phyloP scores from a whole-genome alignment of 176 grass and related monocot genomes.

The Dendrocalamus sinicus region DNA sequence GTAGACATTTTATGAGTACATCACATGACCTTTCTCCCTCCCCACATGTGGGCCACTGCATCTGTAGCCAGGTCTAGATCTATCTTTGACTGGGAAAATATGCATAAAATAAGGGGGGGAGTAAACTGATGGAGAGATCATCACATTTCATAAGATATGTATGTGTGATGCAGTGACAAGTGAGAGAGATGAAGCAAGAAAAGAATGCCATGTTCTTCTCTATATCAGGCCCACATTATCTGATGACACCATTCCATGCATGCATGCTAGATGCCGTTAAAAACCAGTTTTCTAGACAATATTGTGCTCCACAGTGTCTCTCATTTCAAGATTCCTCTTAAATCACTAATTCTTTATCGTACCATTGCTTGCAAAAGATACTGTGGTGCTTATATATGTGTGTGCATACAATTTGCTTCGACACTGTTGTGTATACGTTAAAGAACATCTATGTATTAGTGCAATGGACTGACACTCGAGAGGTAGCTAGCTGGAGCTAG shows the following conservation, averaged over 20 bases:
- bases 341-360: slow-evolving; percentile 52
- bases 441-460: slow-evolving; percentile 54
- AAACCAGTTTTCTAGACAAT: slow-evolving; percentile 63
- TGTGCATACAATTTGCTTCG: slow-evolving; percentile 21
- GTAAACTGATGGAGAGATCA: slow-evolving; percentile 34
- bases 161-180: slow-evolving; percentile 28
- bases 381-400: slow-evolving; percentile 36
- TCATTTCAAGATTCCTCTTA: slow-evolving; percentile 54
- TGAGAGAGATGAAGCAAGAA: slow-evolving; percentile 34
- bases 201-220: slow-evolving; percentile 60
- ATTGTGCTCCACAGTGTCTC: slow-evolving; percentile 43
- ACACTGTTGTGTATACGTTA: slow-evolving; percentile 37
- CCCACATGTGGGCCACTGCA: slow-evolving; percentile 83
- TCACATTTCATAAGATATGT: slow-evolving; percentile 25
- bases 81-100: slow-evolving; percentile 75
- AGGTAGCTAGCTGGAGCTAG: slow-evolving; percentile 2
- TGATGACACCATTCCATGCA: slow-evolving; percentile 23
- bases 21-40: slow-evolving; percentile 82
- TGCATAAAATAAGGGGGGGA: slow-evolving; percentile 51
- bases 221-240: slow-evolving; percentile 59
- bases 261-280: slow-evolving; percentile 55
- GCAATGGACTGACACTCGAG: slow-evolving; percentile 46
- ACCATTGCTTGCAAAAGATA: slow-evolving; percentile 49
- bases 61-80: slow-evolving; percentile 78
- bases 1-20: slow-evolving; percentile 77